Conservation (phyloP, 768 basidiomycete species). For the Lactarius deliciosus region DNA sequence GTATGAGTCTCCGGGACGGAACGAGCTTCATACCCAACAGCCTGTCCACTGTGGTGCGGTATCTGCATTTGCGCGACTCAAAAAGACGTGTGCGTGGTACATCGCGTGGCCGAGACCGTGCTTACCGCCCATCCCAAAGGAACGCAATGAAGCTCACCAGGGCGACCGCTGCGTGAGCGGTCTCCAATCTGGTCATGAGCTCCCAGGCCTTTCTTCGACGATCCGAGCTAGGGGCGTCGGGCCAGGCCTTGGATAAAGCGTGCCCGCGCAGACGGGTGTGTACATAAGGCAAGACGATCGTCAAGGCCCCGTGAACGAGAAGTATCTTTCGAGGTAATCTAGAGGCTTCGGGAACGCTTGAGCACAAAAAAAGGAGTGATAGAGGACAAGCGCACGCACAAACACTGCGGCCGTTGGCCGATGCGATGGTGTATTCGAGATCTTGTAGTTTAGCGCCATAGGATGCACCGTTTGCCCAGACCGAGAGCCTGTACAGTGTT, state of each 20-base stretch:
- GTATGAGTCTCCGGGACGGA: constrained; percentile 65
- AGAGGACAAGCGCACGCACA: constrained; percentile 26
- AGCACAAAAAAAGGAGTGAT: constrained; percentile 22
- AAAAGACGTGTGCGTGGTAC: not conserved
- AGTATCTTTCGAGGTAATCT: constrained; percentile 62
- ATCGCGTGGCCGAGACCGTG: constrained; percentile 18
- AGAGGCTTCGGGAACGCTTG: constrained; percentile 46
- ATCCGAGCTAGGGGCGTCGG: constrained; percentile 83
- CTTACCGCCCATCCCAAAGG: constrained; percentile 82
- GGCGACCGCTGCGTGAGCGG: constrained; percentile 57
- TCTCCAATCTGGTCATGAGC: constrained; percentile 62
- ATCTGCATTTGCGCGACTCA: constrained; percentile 47
- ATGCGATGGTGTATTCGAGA: constrained; percentile 52
- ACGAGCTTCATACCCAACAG: constrained; percentile 72
- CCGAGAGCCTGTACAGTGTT: constrained; percentile 74
- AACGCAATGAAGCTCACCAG: constrained; percentile 82
- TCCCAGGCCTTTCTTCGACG: constrained; percentile 73
- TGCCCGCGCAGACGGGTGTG: constrained; percentile 69
- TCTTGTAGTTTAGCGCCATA: constrained; percentile 86
- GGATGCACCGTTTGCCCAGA: constrained; percentile 77
- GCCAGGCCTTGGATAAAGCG: constrained; percentile 86
- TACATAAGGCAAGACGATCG: constrained; percentile 75
- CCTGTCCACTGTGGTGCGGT: constrained; percentile 81
- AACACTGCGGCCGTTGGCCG: not conserved
- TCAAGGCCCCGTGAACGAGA: constrained; percentile 66